Evolutionary conservation across 306 rosid genomes (phyloP).

Genomic region (Myrica gale): DNA sequence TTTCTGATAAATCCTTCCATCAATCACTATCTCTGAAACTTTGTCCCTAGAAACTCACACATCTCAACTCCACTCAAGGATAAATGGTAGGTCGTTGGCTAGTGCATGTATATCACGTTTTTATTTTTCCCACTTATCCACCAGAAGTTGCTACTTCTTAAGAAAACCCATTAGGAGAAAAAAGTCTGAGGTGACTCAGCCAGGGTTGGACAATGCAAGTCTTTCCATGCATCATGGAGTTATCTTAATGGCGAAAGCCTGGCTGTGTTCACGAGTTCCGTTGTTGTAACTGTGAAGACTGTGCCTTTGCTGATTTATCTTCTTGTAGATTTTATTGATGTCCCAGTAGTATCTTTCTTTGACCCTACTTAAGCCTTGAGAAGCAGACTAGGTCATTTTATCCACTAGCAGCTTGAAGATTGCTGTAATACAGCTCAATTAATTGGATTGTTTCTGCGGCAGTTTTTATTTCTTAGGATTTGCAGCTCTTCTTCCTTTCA

Average conservation of each 20-base stretch:
- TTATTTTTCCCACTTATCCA: neutral
- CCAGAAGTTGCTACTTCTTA: neutral
- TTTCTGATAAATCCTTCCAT: neutral
- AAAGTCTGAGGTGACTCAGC: neutral
- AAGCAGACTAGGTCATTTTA: neutral
- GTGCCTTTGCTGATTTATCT: constrained; percentile 5
- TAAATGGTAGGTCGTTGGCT: neutral
- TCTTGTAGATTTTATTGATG: neutral
- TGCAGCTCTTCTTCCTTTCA: neutral
- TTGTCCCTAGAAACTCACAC: neutral
- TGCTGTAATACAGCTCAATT: neutral
- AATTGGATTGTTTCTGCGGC: neutral
- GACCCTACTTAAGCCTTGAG: neutral
- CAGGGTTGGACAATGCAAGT: constrained; percentile 6
- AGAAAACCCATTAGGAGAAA: constrained; percentile 2
- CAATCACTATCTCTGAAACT: neutral
- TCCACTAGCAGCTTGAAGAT: neutral
- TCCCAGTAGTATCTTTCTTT: neutral
- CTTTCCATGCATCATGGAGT: constrained; percentile 13
- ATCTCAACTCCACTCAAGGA: neutral
- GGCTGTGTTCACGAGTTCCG: neutral
- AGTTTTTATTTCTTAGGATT: neutral
- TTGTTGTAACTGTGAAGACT: constrained; percentile 8
- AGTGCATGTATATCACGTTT: neutral
- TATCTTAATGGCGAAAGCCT: constrained; percentile 8